Percentiles rank a stretch among this genome's conserved stretches.
These are phyloP conservation scores for Penicillium herquei DNA, from an alignment of 495 filamentous ascomycete species.

Conservation along the genomic window DNA sequence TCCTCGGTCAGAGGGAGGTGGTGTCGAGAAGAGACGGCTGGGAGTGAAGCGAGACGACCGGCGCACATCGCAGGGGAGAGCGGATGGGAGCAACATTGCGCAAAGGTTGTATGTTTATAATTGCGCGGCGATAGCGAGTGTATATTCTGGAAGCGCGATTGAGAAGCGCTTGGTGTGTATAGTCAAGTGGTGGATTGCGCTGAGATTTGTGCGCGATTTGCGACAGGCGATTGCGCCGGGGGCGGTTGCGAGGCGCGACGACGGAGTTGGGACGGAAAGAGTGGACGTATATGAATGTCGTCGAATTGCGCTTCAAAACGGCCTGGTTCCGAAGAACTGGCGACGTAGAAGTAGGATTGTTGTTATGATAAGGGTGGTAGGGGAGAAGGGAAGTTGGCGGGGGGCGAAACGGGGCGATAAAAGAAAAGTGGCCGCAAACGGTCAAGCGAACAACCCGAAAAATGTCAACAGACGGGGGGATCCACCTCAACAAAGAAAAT, in stretches of 20 bases:
- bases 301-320: slow-evolving; percentile 30
- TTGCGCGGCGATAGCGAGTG: background rate
- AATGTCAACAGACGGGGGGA: slow-evolving; percentile 9
- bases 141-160: background rate
- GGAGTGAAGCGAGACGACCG: slow-evolving; percentile 53
- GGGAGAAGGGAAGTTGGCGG: slow-evolving; percentile 23
- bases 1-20: slow-evolving; percentile 54
- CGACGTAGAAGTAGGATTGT: background rate
- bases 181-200: slow-evolving; percentile 6
- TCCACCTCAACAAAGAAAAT: slow-evolving; percentile 9
- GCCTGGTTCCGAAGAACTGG: slow-evolving; percentile 26
- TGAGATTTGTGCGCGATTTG: slow-evolving; percentile 24
- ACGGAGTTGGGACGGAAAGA: slow-evolving; percentile 19
- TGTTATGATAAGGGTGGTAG: slow-evolving; percentile 10
- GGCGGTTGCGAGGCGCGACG: slow-evolving; percentile 26
- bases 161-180: slow-evolving; percentile 4
- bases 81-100: slow-evolving; percentile 70
- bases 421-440: slow-evolving; percentile 29
- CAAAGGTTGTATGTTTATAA: background rate
- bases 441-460: slow-evolving; percentile 29
- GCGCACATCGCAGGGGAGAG: slow-evolving; percentile 66
- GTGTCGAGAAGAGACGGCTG: slow-evolving; percentile 63
- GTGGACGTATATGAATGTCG: slow-evolving; percentile 12
- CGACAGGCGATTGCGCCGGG: slow-evolving; percentile 38
- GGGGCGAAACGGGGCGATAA: slow-evolving; percentile 19